phyloP scores from a whole-genome alignment of 2,329 filamentous ascomycete genomes.

The Massarina eburnea region DNA sequence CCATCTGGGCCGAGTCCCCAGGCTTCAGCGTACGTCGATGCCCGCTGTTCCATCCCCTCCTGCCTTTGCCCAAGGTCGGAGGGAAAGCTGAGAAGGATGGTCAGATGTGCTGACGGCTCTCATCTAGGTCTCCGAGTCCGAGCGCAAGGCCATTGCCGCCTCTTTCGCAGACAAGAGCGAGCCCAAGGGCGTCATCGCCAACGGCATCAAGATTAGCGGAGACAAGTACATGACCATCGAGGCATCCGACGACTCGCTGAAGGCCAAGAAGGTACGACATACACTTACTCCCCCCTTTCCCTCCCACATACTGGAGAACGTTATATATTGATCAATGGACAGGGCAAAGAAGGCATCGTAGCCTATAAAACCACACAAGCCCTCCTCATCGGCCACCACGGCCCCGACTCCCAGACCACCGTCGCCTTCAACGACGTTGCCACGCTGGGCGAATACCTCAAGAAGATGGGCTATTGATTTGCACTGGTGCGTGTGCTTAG shows the following conservation, averaged over 20 bases:
- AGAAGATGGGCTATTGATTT: constrained; percentile 71
- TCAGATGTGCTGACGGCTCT: constrained; percentile 1
- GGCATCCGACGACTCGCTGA: constrained; percentile 76
- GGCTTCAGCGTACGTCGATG: constrained; percentile 70
- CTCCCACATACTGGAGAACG: background rate
- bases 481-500: constrained; percentile 3
- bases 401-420: constrained; percentile 70
- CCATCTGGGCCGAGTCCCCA: constrained; percentile 79
- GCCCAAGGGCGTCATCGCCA: constrained; percentile 67
- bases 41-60: background rate
- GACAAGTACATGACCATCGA: constrained; percentile 77
- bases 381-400: constrained; percentile 86
- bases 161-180: constrained; percentile 58
- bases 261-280: constrained; percentile 75
- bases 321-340: background rate
- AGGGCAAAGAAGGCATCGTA: constrained; percentile 79
- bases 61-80: background rate
- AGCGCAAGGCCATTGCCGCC: constrained; percentile 58
- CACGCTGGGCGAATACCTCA: constrained; percentile 83
- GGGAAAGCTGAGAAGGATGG: background rate
- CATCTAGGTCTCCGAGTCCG: constrained; percentile 54
- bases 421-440: constrained; percentile 78
- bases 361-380: constrained; percentile 87
- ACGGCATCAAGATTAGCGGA: constrained; percentile 74
- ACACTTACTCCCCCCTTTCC: constrained; percentile 16